Percentiles rank a stretch among this genome's conserved stretches.
phyloP scores from a whole-genome alignment of 169 alveolate species.

The Plasmodium sp. region DNA sequence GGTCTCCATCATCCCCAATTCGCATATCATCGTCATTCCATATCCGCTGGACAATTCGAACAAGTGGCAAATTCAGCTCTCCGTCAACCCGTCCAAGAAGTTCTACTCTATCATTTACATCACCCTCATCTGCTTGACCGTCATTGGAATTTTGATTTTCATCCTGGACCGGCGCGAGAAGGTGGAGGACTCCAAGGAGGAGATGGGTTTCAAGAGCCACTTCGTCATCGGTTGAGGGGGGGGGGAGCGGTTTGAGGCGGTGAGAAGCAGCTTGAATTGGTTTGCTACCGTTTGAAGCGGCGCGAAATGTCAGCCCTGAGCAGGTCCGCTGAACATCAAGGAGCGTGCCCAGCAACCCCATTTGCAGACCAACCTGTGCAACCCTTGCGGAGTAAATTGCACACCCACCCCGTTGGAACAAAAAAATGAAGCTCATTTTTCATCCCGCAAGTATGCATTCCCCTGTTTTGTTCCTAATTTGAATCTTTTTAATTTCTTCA shows the following conservation, averaged over 20 bases:
- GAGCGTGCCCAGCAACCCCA: not conserved
- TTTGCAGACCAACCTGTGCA: not conserved
- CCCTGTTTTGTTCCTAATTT: not conserved
- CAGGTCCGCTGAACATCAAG: not conserved
- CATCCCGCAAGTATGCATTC: not conserved
- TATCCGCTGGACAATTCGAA: constrained; percentile 77
- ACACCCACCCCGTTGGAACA: not conserved
- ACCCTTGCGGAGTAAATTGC: not conserved
- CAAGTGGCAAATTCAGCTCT: constrained; percentile 84
- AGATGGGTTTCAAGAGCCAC: constrained; percentile 81
- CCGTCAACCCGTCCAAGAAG: constrained; percentile 84
- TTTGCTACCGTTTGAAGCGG: not conserved
- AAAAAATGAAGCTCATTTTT: not conserved
- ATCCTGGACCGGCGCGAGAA: constrained; percentile 82
- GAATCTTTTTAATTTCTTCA: constrained; percentile 27
- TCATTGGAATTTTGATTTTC: constrained; percentile 80
- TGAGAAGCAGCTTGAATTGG: no score
- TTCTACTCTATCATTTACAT: constrained; percentile 78
- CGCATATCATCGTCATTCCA: constrained; percentile 83
- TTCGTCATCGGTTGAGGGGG: constrained; percentile 57
- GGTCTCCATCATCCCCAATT: constrained; percentile 87
- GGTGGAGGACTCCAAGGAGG: constrained; percentile 82
- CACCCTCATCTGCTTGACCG: constrained; percentile 76
- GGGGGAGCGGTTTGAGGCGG: no score
- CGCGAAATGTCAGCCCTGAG: not conserved